These are phyloP conservation scores for Yamadazyma sp. DNA, from an alignment of 1,139 yeast species.

Conservation along the genomic window DNA sequence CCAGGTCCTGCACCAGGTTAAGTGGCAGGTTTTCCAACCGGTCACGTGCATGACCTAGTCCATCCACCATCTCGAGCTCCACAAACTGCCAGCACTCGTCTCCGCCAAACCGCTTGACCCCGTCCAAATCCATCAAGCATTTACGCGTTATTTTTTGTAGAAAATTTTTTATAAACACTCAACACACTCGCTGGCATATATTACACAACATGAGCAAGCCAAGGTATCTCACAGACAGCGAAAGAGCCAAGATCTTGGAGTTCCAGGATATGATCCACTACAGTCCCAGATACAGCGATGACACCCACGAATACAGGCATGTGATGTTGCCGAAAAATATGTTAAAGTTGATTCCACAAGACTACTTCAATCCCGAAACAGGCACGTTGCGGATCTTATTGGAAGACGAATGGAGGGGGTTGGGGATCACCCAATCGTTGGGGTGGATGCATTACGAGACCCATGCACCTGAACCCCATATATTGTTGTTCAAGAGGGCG, in stretches of 20 bases:
- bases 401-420: constrained; percentile 98
- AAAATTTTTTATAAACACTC: neutral
- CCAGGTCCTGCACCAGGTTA: too few relatives aligned
- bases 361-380: constrained; percentile 91
- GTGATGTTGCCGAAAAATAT: constrained; percentile 96
- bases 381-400: constrained; percentile 87
- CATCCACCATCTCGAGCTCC: neutral
- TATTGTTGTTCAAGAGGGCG: constrained; percentile 79
- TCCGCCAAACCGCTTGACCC: neutral
- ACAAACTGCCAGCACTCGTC: neutral
- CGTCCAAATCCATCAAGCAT: neutral
- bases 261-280: constrained; percentile 94
- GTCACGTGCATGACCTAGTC: too few relatives aligned
- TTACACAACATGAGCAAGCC: constrained; percentile 27
- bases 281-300: constrained; percentile 90
- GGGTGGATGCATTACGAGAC: constrained; percentile 99
- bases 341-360: constrained; percentile 94
- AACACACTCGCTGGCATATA: neutral
- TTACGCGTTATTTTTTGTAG: constrained; percentile 1
- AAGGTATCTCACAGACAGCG: constrained; percentile 78
- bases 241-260: constrained; percentile 82
- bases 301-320: constrained; percentile 82
- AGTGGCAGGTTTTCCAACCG: too few relatives aligned
- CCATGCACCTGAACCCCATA: constrained; percentile 98
- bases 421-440: constrained; percentile 94